These are phyloP conservation scores for Crotalaria pallida DNA, from an alignment of 306 rosid species.

Conservation along the genomic window DNA sequence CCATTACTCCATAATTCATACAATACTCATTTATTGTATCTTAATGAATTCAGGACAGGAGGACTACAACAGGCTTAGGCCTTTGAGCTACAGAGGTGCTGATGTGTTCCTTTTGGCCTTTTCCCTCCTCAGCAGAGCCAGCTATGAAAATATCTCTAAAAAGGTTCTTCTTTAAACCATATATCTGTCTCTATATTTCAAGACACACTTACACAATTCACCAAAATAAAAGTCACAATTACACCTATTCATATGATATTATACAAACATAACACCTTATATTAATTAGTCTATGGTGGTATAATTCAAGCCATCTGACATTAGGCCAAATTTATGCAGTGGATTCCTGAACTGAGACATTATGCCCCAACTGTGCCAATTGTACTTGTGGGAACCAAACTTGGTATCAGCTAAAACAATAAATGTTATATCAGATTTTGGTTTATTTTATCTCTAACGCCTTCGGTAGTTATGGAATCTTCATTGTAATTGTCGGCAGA, in stretches of 20 bases:
- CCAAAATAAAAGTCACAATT: too few relatives aligned
- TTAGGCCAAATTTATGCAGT: constrained; percentile 36
- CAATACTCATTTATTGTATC: background rate
- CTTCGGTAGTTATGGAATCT: background rate
- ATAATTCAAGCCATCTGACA: constrained; percentile 10
- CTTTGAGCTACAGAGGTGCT: constrained; percentile 92
- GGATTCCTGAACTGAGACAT: constrained; percentile 81
- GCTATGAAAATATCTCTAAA: constrained; percentile 85
- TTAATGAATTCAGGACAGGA: constrained; percentile 65
- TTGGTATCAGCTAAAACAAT: constrained; percentile 29
- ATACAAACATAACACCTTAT: background rate
- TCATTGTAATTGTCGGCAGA: constrained; percentile 36
- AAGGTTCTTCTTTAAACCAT: constrained; percentile 44
- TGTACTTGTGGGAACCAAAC: constrained; percentile 58
- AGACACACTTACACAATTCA: background rate
- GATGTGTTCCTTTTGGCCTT: constrained; percentile 92
- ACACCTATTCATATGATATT: background rate
- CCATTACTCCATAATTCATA: background rate
- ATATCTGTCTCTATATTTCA: background rate
- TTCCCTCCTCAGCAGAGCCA: constrained; percentile 92
- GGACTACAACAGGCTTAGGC: constrained; percentile 93
- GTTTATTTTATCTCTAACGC: background rate
- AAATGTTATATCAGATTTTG: background rate
- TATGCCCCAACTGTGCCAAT: constrained; percentile 73
- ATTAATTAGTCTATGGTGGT: background rate